Base-by-base conservation (phyloP, 805 yeast species). In the Saccharomycopsis lassenensis region DNA sequence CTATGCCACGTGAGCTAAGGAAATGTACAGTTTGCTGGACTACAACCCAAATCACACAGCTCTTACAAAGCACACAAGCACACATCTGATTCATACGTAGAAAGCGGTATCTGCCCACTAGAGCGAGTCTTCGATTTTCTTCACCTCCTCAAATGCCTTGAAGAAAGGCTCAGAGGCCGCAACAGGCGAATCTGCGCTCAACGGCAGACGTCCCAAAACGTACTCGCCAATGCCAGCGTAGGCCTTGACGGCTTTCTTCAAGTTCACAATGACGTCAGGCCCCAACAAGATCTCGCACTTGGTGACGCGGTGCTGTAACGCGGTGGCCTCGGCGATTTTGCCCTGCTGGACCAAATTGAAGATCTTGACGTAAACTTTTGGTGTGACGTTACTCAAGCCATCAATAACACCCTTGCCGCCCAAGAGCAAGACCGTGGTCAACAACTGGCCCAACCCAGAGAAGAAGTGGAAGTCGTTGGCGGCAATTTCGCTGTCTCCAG, bases 321-420 rank as follows among this genome's bases (percentile, higher is more conserved):
- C 47, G 42, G 52, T 57, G 11, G 74, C 75, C 41, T 54, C 61
- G 30, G 52, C 57, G 26, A 48, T 38, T 34, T 67, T 58, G 22
- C 71, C 71, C 8, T 49, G 51, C 26, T 58, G 54, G 40, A 46
- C 53, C 12, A 64, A 54, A 28, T 59, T 52, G 45, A 52, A 65
- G 26, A 70, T 48, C 33, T 55, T 56, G 33, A 64, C 67, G 29
- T 62, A 62, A 4, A 64, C 52, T 52, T 66, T 65, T 41, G 77
- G 77, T 55, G 60, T 69, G 3, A 69, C 70, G 23, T 71, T 73
- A 28, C 67, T 57, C 23, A 69, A 53, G 5, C 72, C 76, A 48
- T 69, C 75, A 39, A 71, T 63, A n/a, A 73, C 59, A 24, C 74
- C 76, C 34, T 57, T 54, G 35, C 59, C 61, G n/a, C 72, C 73